Base-by-base conservation (phyloP, 176 grass and related monocot genomes). In the Rhynchospora tenuis region DNA sequence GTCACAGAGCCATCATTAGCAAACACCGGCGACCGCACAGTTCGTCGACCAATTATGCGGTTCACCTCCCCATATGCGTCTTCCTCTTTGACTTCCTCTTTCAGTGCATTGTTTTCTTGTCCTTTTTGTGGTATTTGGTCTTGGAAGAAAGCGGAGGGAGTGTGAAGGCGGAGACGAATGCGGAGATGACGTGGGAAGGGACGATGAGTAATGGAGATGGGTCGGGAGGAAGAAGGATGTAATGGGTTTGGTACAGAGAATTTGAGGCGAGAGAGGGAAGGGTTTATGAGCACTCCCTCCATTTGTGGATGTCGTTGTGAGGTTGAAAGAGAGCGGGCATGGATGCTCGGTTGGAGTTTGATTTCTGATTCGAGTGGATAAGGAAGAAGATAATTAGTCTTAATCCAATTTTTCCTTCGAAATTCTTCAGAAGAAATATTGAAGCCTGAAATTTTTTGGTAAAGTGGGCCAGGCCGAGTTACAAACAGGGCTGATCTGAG, bases 41-140 rank as follows among this genome's bases (percentile, higher is more conserved):
- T 90, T 63, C 96, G 93, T 82, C 93, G 89, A 16, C 89, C 94
- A 7, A 95, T 83, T 80, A 95, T 93, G 28, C 89, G 89, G 17
- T 93, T 90, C 55, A 98, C 96, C 82, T 98, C 93, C 0, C 93
- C 91, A 73, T 93, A 98, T 22, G 79, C 59, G 64, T 98, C 96
- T 0, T 93, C 92, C 3, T 88, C 85, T 14, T 89, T 72, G 66
- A 9, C 62, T 9, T 62, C 79, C 22, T 64, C 50, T 74, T 45
- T 65, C 24, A 63, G 9, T 45, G 43, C 29, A 1, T 50, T 11
- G 0, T 76, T 76, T 22, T 19, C 68, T 23, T 59, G 73, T 83
- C 26, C 78, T 60, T 47, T 83, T 42, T 73, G 81, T 57, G 82
- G 88, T 57, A 79, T 74, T 67, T 93, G 96, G 84, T 88, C 89